Conservation (phyloP, 768 basidiomycete species). For the Tricholoma flavovirens region DNA sequence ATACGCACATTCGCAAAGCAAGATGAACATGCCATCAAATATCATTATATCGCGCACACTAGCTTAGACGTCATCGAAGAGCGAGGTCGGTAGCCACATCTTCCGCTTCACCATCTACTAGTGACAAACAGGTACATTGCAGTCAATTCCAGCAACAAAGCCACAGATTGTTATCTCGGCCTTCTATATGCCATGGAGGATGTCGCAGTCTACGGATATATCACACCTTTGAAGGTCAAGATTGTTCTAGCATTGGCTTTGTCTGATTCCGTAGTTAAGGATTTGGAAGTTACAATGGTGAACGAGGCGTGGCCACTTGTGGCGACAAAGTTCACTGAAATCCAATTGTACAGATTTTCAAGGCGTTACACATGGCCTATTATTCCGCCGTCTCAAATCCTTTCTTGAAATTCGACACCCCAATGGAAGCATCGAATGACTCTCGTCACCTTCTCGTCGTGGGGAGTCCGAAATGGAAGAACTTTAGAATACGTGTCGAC, state of each 20-base stretch:
- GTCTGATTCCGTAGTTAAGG: slow-evolving; percentile 75
- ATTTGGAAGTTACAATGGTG: slow-evolving; percentile 73
- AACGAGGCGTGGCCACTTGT: slow-evolving; percentile 18
- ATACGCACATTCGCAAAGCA: slow-evolving; percentile 65
- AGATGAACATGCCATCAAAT: slow-evolving; percentile 59
- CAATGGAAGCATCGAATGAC: slow-evolving; percentile 44
- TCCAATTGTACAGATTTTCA: slow-evolving; percentile 58
- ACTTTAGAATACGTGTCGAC: slow-evolving; percentile 66
- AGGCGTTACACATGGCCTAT: slow-evolving; percentile 85
- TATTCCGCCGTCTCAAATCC: slow-evolving; percentile 81
- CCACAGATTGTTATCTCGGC: slow-evolving; percentile 77
- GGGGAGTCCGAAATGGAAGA: slow-evolving; percentile 63
- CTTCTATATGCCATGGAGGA: slow-evolving; percentile 90
- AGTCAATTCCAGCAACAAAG: slow-evolving; percentile 51
- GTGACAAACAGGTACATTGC: slow-evolving; percentile 1
- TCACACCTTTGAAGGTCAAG: slow-evolving; percentile 83
- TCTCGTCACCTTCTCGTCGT: slow-evolving; percentile 51
- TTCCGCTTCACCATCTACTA: neutral
- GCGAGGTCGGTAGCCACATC: slow-evolving; percentile 52
- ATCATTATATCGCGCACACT: slow-evolving; percentile 89
- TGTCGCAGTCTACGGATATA: slow-evolving; percentile 87
- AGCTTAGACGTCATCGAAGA: slow-evolving; percentile 90
- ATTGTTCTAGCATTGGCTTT: slow-evolving; percentile 77
- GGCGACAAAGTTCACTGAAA: neutral
- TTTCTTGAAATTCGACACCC: slow-evolving; percentile 63